A percentile compares a stretch with the other conserved stretches of the same genome.
phyloP scores from a whole-genome alignment of 1,284 basidiomycete genomes.

The Microbotryum silenes-acaulis region DNA sequence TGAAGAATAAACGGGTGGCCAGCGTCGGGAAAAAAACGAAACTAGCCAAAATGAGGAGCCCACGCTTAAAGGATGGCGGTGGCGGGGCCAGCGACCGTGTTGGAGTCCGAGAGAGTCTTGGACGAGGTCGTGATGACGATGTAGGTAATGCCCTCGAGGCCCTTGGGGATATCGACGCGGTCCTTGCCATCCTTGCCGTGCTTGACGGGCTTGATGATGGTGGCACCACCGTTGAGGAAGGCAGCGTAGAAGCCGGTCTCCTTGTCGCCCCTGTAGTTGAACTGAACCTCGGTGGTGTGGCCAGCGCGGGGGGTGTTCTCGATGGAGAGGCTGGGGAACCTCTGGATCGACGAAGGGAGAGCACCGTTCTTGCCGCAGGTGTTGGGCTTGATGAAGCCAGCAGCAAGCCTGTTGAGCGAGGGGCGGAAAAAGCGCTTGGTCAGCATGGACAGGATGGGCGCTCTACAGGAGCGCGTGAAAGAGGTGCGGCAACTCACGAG shows the following conservation, averaged over 20 bases:
- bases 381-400: slow-evolving; percentile 32
- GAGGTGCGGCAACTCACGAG: slow-evolving; percentile 7
- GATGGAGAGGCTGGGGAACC: slow-evolving; percentile 44
- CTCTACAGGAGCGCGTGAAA: too few relatives aligned
- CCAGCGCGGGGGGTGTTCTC: slow-evolving; percentile 29
- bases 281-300: slow-evolving; percentile 33
- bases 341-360: slow-evolving; percentile 34
- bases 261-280: slow-evolving; percentile 9
- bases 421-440: too few relatives aligned
- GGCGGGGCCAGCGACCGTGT: slow-evolving; percentile 48
- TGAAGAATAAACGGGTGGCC: too few relatives aligned
- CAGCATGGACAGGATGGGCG: too few relatives aligned
- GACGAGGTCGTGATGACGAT: slow-evolving; percentile 39
- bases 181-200: slow-evolving; percentile 25
- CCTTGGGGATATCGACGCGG: slow-evolving; percentile 33
- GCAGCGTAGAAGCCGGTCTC: slow-evolving; percentile 36
- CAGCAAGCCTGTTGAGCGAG: slow-evolving; percentile 18
- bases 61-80: slow-evolving; percentile 35
- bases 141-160: slow-evolving; percentile 33
- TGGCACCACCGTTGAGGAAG: slow-evolving; percentile 44
- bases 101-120: slow-evolving; percentile 40
- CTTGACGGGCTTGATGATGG: slow-evolving; percentile 27
- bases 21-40: too few relatives aligned
- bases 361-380: background rate
- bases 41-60: too few relatives aligned